Percentiles rank a stretch among this genome's conserved stretches.
These are phyloP conservation scores for Ceratobasidium sp. DNA, from an alignment of 1,284 basidiomycete genomes.

Conservation along the genomic window DNA sequence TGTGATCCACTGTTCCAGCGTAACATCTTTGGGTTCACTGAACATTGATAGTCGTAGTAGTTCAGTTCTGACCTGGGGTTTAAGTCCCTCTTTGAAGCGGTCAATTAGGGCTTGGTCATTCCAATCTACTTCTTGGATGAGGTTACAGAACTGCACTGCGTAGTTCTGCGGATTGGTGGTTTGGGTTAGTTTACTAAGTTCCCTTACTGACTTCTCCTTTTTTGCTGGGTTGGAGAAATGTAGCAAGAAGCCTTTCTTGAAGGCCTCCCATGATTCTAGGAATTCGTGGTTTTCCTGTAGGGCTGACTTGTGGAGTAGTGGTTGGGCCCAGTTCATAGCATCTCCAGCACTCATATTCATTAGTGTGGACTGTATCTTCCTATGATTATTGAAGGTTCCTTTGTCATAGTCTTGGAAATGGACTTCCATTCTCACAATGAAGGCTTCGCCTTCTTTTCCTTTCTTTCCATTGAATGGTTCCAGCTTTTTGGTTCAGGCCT, in stretches of 20 bases:
- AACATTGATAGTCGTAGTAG: background rate
- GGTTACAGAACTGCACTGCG: background rate
- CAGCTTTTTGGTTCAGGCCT: background rate
- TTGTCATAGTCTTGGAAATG: no score
- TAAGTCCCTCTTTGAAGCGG: slow-evolving; percentile 1
- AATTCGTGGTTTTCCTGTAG: background rate
- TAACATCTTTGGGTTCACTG: background rate
- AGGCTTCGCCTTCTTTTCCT: slow-evolving; percentile 4
- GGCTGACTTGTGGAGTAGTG: background rate
- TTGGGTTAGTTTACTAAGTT: background rate
- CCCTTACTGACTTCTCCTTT: background rate
- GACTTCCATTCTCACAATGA: no score
- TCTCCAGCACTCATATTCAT: background rate
- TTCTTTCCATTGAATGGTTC: slow-evolving; percentile 3
- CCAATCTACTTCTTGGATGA: slow-evolving; percentile 15
- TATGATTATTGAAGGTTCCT: background rate
- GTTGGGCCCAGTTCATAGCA: background rate
- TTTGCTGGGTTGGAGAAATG: background rate
- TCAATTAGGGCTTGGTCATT: background rate
- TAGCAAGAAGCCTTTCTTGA: background rate
- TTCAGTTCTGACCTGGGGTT: background rate
- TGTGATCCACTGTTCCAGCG: background rate
- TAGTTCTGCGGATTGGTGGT: background rate
- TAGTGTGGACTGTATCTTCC: background rate
- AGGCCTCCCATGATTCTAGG: background rate